These are phyloP conservation scores for Vigna angularis DNA, from an alignment of 306 rosid species.

Conservation along the genomic window DNA sequence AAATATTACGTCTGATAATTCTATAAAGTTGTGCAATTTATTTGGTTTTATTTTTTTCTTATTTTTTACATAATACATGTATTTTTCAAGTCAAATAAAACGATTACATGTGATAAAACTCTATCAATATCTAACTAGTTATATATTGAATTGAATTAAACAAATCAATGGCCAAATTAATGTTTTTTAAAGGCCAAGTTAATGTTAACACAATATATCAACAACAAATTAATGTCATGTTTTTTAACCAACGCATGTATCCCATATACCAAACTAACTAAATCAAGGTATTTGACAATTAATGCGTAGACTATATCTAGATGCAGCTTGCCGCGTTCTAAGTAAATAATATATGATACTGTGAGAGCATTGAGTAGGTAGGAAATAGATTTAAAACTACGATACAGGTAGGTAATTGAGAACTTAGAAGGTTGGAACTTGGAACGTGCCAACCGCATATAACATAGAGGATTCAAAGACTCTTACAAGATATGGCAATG, in stretches of 20 bases:
- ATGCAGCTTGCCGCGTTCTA: constrained; percentile 12
- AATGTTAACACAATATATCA: background rate
- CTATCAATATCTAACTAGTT: no score
- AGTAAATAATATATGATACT: background rate
- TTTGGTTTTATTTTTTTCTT: no score
- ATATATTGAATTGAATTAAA: background rate
- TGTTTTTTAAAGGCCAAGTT: background rate
- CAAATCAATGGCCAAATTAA: background rate
- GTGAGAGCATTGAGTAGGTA: background rate
- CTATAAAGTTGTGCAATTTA: no score
- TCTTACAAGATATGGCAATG: background rate
- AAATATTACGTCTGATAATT: no score
- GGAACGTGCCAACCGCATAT: background rate
- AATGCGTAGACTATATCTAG: background rate
- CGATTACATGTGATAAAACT: no score
- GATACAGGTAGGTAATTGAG: background rate
- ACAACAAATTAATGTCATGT: background rate
- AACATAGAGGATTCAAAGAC: background rate
- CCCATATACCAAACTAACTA: background rate
- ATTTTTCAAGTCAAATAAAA: no score
- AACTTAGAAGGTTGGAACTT: constrained; percentile 26
- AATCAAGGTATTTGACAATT: background rate
- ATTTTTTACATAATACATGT: no score
- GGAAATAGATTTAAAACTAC: no score
- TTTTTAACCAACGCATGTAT: no score